Conservation (phyloP, 495 filamentous ascomycete species). For the Penicillium riverlandense region DNA sequence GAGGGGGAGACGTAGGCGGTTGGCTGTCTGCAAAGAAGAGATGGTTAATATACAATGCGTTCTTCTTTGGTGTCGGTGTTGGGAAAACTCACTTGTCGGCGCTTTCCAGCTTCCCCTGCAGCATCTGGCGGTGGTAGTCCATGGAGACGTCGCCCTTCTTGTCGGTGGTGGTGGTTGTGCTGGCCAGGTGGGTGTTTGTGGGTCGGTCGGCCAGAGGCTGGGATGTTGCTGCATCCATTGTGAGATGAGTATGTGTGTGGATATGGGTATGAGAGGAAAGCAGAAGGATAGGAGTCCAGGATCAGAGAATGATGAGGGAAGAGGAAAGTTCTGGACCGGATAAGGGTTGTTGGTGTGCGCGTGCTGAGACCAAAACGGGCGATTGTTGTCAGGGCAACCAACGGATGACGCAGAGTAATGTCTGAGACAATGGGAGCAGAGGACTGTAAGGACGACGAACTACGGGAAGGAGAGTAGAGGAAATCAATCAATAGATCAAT, state of each 20-base stretch:
- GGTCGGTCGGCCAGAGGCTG: constrained; percentile 37
- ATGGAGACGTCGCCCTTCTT: constrained; percentile 40
- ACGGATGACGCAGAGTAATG: constrained; percentile 15
- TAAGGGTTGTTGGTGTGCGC: constrained; percentile 1
- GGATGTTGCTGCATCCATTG: constrained; percentile 29
- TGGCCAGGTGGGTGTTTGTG: constrained; percentile 37
- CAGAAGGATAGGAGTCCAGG: neutral
- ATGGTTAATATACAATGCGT: neutral
- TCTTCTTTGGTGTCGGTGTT: too few species aligned
- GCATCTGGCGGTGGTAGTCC: constrained; percentile 72
- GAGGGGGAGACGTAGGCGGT: constrained; percentile 82
- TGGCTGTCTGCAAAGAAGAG: constrained; percentile 23
- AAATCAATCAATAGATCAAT: too few species aligned
- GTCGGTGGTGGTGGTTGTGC: constrained; percentile 26
- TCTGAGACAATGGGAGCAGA: too few species aligned
- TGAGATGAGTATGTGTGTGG: constrained; percentile 2
- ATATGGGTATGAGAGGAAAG: neutral
- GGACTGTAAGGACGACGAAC: too few species aligned
- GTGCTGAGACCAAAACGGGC: neutral
- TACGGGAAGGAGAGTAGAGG: too few species aligned
- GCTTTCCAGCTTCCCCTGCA: constrained; percentile 62
- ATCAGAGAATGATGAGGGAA: constrained; percentile 1
- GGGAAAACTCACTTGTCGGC: constrained; percentile 52
- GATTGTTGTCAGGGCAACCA: constrained; percentile 46
- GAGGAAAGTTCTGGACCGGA: constrained; percentile 13